Evolutionary conservation across 2,329 filamentous ascomycete species (phyloP).

Genomic region (Onygenales sp.): DNA sequence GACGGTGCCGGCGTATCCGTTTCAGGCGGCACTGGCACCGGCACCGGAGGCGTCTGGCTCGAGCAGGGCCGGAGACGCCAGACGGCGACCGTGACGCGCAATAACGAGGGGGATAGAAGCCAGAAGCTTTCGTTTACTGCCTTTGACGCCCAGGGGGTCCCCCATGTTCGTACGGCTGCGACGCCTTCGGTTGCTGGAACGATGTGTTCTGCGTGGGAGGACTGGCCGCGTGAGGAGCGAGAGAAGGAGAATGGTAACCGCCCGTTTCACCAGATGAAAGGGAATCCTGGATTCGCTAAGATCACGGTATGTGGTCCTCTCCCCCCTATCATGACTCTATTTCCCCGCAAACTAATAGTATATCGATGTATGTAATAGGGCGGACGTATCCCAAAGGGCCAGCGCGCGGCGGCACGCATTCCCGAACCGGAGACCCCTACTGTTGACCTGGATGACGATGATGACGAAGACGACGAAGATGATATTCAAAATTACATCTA

Average conservation of each 20-base stretch:
- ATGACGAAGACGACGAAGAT: slow-evolving; percentile 11
- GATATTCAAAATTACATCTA: slow-evolving; percentile 15
- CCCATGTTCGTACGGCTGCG: slow-evolving; percentile 9
- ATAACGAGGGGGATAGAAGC: slow-evolving; percentile 3
- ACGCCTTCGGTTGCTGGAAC: slow-evolving; percentile 4
- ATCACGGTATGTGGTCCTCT: not conserved
- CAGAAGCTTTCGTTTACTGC: slow-evolving; percentile 11
- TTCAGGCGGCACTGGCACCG: slow-evolving; percentile 1
- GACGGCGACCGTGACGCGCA: not conserved
- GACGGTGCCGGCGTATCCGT: slow-evolving; percentile 13
- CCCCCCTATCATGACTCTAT: not conserved
- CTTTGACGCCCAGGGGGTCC: slow-evolving; percentile 13
- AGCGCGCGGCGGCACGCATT: slow-evolving; percentile 12
- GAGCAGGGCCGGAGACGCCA: slow-evolving; percentile 5
- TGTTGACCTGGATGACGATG: slow-evolving; percentile 16
- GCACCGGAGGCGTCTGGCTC: slow-evolving; percentile 14
- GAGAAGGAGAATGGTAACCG: not conserved
- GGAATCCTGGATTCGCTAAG: not conserved
- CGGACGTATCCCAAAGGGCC: slow-evolving; percentile 12
- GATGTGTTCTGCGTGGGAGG: slow-evolving; percentile 12
- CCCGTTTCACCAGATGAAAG: not conserved
- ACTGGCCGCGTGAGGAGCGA: slow-evolving; percentile 7
- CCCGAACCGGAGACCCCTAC: slow-evolving; percentile 12
- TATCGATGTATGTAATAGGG: slow-evolving; percentile 8
- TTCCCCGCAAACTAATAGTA: too few relatives aligned